These are phyloP conservation scores for Mycocentrospora acerina DNA, from an alignment of 2,329 filamentous ascomycete species.

Conservation along the genomic window DNA sequence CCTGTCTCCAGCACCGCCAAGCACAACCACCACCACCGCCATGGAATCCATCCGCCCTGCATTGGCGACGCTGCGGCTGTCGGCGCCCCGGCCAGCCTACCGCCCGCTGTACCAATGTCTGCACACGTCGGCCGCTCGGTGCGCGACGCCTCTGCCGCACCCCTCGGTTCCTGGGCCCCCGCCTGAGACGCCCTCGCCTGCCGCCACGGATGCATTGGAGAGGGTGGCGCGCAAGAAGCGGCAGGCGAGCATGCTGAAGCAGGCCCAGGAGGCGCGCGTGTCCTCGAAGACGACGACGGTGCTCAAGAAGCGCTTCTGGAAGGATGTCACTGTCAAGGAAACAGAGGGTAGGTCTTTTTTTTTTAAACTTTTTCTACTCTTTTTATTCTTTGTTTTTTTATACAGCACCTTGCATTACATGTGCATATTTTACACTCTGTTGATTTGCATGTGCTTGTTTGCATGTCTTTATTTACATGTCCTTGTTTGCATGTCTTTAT, in stretches of 20 bases:
- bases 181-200: conserved; percentile 56
- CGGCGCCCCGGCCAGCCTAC: conserved; percentile 16
- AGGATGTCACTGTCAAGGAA: conserved; percentile 69
- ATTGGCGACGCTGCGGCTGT: conserved; percentile 20
- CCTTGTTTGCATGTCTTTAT: no score
- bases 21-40: conserved; percentile 4
- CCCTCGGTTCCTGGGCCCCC: conserved; percentile 62
- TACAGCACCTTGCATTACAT: no score
- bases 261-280: conserved; percentile 47
- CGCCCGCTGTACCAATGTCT: conserved; percentile 40
- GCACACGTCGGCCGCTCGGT: conserved; percentile 45
- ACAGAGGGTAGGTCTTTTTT: conserved; percentile 55
- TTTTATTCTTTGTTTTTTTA: not conserved
- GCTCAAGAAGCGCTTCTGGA: conserved; percentile 82
- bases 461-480: no score
- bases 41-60: conserved; percentile 37
- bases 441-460: no score
- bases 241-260: conserved; percentile 52
- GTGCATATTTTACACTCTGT: no score
- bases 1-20: not conserved
- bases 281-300: conserved; percentile 50
- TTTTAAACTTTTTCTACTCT: not conserved
- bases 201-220: conserved; percentile 50
- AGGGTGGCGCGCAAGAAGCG: conserved; percentile 51
- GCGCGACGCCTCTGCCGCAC: conserved; percentile 58